Evolutionary conservation across 78 protist species (phyloP), one percentile per base, ranked within the genome.

Genomic region (Emiliania huxleyi): DNA sequence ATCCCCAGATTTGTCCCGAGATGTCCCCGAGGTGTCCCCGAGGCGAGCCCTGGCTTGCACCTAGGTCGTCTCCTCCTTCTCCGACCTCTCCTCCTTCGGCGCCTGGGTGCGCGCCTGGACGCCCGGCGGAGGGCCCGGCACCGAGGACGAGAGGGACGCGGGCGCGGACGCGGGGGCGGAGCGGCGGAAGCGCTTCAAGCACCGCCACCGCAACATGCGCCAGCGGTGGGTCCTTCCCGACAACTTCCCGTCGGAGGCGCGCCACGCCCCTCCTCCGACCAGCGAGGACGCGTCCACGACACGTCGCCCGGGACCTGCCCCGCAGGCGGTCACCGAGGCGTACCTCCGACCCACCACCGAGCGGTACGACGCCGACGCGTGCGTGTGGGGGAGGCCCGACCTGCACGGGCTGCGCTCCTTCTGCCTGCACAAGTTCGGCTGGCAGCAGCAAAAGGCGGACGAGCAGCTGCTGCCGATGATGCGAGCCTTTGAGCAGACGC

Each of bases 401-500:
- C 33, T 62, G 75, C 22, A 26, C 1, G 93, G 48, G 37, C 33
- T 91, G 25, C 75, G 84, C 38, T 1, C 0, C 15, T 91, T 91
- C 79, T 21, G 48, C 42, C 22, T 11, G n/a, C 69, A 73, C 49
- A 90, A 73, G 62, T 46, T 90, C 1, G 92, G 92, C 15, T 90
- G 92, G 92, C 1, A 55, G 43, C 69, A 62, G 37, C 33, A 55
- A 6, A 45, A 73, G 52, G 22, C 85, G 12, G 85, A 62, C 71
- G 85, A 62, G 69, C 26, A 6, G 35, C 40, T 90, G 73, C 56
- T 46, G 19, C 92, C 92, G 2, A n/a, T 90, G 35, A 44, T 81
- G 35, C 19, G 12, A 3, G 52, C 8, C 56, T 21, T 29, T 35
- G 89, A 43, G 35, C 22, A 42, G 42, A 25, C 40, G n/a, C 0